Evolutionary conservation across 2,329 filamentous ascomycete species (phyloP), one percentile per base, ranked within the genome.

Genomic region (Colletotrichum paranaense): DNA sequence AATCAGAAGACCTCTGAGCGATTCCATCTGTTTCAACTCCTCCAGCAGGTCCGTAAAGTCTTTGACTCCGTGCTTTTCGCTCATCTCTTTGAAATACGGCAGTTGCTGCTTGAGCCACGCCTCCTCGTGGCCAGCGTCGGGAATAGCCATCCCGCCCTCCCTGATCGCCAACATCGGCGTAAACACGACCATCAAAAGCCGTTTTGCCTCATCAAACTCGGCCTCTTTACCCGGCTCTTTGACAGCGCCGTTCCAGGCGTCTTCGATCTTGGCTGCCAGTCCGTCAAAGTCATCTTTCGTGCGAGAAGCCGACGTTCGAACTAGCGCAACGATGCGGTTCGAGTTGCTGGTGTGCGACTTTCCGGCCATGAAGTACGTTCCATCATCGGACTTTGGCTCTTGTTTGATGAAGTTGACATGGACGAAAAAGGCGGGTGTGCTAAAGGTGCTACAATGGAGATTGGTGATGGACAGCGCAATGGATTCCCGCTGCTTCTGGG

Each of bases 391-490:
- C 2, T 35, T 8, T 4, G 16, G 5, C n/a, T 63, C n/a, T 22
- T 68, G 9, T 7, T 68, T 53, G 35, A 52, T 42, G 11, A 68
- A 72, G 19, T 24, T 63, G 1, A 63, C 69, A 42, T 72, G 69
- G 3, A 72, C 53, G 16, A 72, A 68, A 12, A 63, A 68, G 2
- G 65, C 28, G 2, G 69, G 65, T 6, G 52, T 63, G 9, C 42
- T 32, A 24, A 72, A 72, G 8, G 69, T 58, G 3, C n/a, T 59
- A 30, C 52, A 72, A n/a, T 72, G 69, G 6, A 68, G 26, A 11
- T 58, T 46, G 22, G 58, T 72, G 11, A 63, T 68, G 12, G 65
- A 42, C 1, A 52, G 8, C 4, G 65, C 65, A 19, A 68, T 59
- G 0, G 58, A 57, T 35, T 68, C 58, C 14, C 67, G 67, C 30